Base-by-base conservation (phyloP, 2,329 filamentous ascomycete genomes). In the Ophiostoma perfectum region DNA sequence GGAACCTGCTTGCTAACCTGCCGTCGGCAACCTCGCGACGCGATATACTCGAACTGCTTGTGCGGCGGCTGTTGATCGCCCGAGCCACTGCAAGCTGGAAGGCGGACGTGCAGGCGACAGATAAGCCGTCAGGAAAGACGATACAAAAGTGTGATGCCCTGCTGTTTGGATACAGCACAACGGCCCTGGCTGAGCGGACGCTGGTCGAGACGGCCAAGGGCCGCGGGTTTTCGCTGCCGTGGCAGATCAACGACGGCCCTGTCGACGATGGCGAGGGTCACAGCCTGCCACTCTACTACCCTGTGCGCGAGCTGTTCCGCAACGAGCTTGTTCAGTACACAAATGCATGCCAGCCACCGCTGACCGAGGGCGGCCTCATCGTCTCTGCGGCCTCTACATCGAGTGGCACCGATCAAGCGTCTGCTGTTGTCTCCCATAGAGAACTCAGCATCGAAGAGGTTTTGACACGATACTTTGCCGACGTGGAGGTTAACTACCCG, bases 131-230 rank as follows among this genome's bases (percentile, higher is more conserved):
- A 14, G 82, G 85, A 70, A 77, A 80, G 79, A 83, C 75, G 16
- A 42, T 55, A 2, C 38, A 49, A 4, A 49, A 58, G 12, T 95
- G 88, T 76, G 85, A 89, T 71, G 88, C 87, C 12, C 83, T 98
- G 58, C 79, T 98, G 1, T 89, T 95, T 78, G 93, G 91, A 36
- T 89, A 94, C 78, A 96, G 88, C 72, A 97, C 95, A 27, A 97
- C 93, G 5, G 86, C 88, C 16, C 86, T 99, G 42, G 94, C 95
- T 4, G 92, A 94, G 73, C 88, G 92, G 74, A 91, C 92, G 0
- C 85, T 99, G 14, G 84, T 92, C 6, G 92, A 95, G 78, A 93
- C 94, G 2, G 93, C 94, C 38, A 97, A 97, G 78, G 95, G 95
- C 1, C 86, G 94, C 65, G 95, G 94, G 0, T 93, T 90, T 73